Evolutionary conservation across 2,329 filamentous ascomycete genomes (phyloP).

Genomic region (Sporothrix protearum): DNA sequence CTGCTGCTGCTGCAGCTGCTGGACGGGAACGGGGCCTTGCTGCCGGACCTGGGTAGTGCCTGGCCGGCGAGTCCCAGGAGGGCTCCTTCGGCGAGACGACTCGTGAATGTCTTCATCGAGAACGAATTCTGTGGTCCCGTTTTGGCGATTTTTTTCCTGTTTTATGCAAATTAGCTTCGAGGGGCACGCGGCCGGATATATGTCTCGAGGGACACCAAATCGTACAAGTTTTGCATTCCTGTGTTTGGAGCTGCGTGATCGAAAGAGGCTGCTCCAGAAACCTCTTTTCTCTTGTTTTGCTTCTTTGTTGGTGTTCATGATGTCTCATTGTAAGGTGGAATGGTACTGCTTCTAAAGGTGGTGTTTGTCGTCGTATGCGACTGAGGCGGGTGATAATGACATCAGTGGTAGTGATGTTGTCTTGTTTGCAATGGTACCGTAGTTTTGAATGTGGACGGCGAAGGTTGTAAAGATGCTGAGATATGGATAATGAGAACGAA

Average conservation of each 20-base stretch:
- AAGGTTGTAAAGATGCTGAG: not conserved
- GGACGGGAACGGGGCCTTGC: slow-evolving; percentile 3
- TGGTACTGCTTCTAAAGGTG: not conserved
- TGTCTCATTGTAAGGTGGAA: slow-evolving; percentile 20
- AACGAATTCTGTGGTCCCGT: slow-evolving; percentile 29
- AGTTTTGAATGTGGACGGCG: not conserved
- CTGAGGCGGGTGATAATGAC: not conserved
- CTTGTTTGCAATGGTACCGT: not conserved
- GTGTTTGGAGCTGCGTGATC: slow-evolving; percentile 43
- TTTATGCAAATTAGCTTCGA: slow-evolving; percentile 13
- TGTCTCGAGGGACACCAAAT: not conserved
- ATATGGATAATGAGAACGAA: not conserved
- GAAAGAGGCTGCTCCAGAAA: slow-evolving; percentile 48
- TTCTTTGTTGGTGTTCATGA: slow-evolving; percentile 32
- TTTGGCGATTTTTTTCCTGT: slow-evolving; percentile 36
- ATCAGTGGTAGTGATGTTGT: not conserved
- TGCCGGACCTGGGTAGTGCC: slow-evolving; percentile 4
- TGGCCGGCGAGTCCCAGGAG: not conserved
- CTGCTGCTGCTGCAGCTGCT: not conserved
- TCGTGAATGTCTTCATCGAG: slow-evolving; percentile 28
- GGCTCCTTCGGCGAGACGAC: not conserved
- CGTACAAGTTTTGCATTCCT: slow-evolving; percentile 38
- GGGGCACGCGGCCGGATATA: not conserved
- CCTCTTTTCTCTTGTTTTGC: slow-evolving; percentile 47
- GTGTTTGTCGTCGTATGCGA: not conserved